Evolutionary conservation across 2,329 filamentous ascomycete genomes (phyloP).

Genomic region (Coniochaeta hoffmannii): DNA sequence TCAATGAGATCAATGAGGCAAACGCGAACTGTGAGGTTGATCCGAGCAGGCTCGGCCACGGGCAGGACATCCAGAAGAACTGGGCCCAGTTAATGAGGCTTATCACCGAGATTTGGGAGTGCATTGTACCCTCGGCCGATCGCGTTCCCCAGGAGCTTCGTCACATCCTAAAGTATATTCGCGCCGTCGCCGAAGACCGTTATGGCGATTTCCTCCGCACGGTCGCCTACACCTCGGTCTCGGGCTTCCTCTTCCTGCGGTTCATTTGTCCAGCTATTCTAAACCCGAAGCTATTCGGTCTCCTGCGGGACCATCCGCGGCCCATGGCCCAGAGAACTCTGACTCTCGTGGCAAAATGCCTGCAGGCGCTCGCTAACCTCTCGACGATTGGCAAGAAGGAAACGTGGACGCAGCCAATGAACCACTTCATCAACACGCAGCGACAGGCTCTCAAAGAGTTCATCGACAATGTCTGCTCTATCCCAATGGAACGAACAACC

Average conservation of each 20-base stretch:
- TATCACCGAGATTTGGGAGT: constrained; percentile 79
- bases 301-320: constrained; percentile 75
- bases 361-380: constrained; percentile 87
- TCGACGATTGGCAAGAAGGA: constrained; percentile 91
- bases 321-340: constrained; percentile 78
- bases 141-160: constrained; percentile 76
- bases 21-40: constrained; percentile 95
- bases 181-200: constrained; percentile 86
- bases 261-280: constrained; percentile 96
- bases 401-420: constrained; percentile 99
- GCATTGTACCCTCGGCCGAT: constrained; percentile 66
- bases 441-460: constrained; percentile 78
- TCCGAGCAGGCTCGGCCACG: constrained; percentile 62
- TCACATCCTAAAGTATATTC: constrained; percentile 81
- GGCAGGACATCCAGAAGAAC: constrained; percentile 71
- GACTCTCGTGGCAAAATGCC: constrained; percentile 84
- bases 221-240: constrained; percentile 89
- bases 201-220: constrained; percentile 89
- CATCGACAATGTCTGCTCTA: constrained; percentile 78
- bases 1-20: constrained; percentile 81
- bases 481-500: constrained; percentile 61
- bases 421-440: constrained; percentile 70
- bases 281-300: constrained; percentile 87
- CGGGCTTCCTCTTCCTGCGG: constrained; percentile 86
- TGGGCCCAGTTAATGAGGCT: constrained; percentile 71